Conservation (phyloP, 306 rosid species). For the Gynostemma pentaphyllum region DNA sequence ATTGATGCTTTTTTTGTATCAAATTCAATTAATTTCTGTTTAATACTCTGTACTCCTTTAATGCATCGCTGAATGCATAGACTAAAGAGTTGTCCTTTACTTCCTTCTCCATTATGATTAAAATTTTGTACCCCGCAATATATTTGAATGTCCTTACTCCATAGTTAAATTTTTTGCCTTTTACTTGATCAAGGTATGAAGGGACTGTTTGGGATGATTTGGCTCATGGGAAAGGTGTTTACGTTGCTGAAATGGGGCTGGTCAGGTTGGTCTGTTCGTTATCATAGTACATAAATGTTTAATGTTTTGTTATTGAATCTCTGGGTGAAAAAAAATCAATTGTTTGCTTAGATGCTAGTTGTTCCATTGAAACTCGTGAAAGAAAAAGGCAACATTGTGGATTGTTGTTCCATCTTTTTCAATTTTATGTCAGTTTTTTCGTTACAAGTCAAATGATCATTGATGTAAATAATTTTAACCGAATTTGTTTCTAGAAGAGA, state of each 20-base stretch:
- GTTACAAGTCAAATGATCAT: background rate
- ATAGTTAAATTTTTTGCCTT: background rate
- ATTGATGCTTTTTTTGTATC: background rate
- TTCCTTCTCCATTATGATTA: too few species aligned
- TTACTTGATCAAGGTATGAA: conserved; percentile 52
- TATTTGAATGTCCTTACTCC: background rate
- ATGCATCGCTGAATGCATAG: too few species aligned
- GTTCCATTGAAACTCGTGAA: background rate
- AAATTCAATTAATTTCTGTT: background rate
- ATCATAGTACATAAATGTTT: background rate
- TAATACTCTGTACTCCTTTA: background rate
- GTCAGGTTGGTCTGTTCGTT: conserved; percentile 54
- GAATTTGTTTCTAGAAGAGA: background rate
- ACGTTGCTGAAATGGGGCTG: conserved; percentile 41
- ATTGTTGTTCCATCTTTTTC: too few species aligned
- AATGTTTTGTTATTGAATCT: background rate
- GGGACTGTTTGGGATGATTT: conserved; percentile 97
- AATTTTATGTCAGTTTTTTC: background rate
- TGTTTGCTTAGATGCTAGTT: background rate
- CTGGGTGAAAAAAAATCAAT: background rate
- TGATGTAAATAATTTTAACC: background rate
- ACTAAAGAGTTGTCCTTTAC: too few species aligned
- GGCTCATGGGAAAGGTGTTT: conserved; percentile 96
- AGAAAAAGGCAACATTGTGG: background rate
- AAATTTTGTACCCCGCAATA: background rate